Evolutionary conservation across 2,329 filamentous ascomycete species (phyloP), one percentile per base, ranked within the genome.

Genomic region (Delphinella strobiligena): DNA sequence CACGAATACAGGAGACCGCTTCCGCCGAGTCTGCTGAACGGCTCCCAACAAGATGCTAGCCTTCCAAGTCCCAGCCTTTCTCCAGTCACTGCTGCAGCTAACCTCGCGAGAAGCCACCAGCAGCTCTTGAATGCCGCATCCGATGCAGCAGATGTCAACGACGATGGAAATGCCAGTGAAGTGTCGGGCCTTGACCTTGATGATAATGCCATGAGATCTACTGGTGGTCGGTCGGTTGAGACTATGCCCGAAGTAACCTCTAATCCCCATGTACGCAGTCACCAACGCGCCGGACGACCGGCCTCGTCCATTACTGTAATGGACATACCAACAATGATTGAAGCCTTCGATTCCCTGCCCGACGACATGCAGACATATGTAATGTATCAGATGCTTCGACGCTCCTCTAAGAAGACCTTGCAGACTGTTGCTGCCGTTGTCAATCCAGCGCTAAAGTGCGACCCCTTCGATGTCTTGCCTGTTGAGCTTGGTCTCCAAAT

Each of bases 11-110:
- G 45, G 34, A 47, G 54, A 34, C 54, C 53, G 18, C 45, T 52
- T 32, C 54, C 66, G 38, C 64, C 71, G 9, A 64, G 64, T 27
- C 69, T 88, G 36, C 79, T 87, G 52, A 81, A 78, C 34, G 72
- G 80, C 40, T 75, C 78, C 41, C 78, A 80, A 30, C 83, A 91
- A 57, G 89, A 95, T 66, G 86, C 85, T 47, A 95, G 86, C 61
- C 69, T 98, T 45, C 91, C 91, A 38, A 98, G 91, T 58, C 91
- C 91, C 24, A 88, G 91, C 53, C 65, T 98, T 41, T 98, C 91
- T 18, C 91, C 91, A 3, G 77, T 81, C 30, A 93, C 89, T 4
- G 75, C 93, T 43, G 85, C 84, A 51, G 82, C 89, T 50, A 69
- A 69, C 54, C 54, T 69, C 14, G 54, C 64, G 12, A 59, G 61